These are phyloP conservation scores for Tripterygium wilfordii DNA, from an alignment of 177 flowering plant species.

Conservation along the genomic window DNA sequence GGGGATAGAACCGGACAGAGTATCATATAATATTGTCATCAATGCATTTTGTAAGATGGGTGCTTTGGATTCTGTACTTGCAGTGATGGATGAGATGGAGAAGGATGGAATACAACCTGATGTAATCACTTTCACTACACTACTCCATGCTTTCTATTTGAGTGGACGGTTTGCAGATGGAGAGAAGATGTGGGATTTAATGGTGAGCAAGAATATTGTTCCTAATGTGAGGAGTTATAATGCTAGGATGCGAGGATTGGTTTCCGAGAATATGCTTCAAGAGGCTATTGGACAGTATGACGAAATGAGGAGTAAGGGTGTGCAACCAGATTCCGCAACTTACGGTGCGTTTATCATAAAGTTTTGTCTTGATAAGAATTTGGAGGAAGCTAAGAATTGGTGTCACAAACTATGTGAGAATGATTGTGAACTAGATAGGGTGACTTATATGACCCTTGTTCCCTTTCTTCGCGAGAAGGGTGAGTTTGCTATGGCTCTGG, in stretches of 20 bases:
- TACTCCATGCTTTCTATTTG: slow-evolving; percentile 30
- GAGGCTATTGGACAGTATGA: slow-evolving; percentile 38
- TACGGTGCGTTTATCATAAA: slow-evolving; percentile 43
- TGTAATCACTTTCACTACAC: slow-evolving; percentile 44
- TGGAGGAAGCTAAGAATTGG: slow-evolving; percentile 42
- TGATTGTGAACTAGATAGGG: slow-evolving; percentile 16
- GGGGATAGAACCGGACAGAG: slow-evolving; percentile 28
- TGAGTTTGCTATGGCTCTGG: slow-evolving; percentile 30
- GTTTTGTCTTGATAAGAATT: slow-evolving; percentile 27
- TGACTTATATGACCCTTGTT: slow-evolving; percentile 27
- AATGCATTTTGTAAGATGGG: slow-evolving; percentile 43
- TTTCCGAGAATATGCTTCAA: slow-evolving; percentile 14
- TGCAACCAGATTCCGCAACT: slow-evolving; percentile 27
- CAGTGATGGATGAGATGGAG: slow-evolving; percentile 49
- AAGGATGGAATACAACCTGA: slow-evolving; percentile 42
- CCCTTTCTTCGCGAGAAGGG: slow-evolving; percentile 32
- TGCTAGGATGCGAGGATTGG: slow-evolving; percentile 39
- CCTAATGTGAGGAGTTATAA: slow-evolving; percentile 42
- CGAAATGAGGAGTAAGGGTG: slow-evolving; percentile 26
- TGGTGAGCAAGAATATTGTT: slow-evolving; percentile 27
- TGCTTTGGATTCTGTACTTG: slow-evolving; percentile 32
- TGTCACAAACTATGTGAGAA: slow-evolving; percentile 18
- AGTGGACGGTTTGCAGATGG: slow-evolving; percentile 30
- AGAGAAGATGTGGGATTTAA: slow-evolving; percentile 46
- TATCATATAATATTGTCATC: slow-evolving; percentile 45